Evolutionary conservation across 176 grass and related monocot species (phyloP).

Genomic region (Triticum turgidum): DNA sequence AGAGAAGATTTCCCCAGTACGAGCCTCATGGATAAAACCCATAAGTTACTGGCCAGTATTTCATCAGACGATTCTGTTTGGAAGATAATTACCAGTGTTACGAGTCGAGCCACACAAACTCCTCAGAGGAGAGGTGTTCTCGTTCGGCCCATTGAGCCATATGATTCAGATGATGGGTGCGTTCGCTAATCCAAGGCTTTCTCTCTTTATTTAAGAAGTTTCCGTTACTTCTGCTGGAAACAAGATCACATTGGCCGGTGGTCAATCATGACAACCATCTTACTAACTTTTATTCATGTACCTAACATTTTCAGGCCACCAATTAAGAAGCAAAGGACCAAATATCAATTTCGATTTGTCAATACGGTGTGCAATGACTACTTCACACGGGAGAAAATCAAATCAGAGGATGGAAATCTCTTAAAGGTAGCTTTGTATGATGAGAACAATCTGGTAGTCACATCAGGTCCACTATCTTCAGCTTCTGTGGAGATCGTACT

Average conservation of each 20-base stretch:
- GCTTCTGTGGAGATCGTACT: neutral
- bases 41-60: neutral
- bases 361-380: neutral
- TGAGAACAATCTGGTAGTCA: neutral
- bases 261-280: neutral
- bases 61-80: neutral
- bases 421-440: constrained; percentile 5
- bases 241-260: neutral
- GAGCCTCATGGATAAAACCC: neutral
- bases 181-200: neutral
- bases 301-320: neutral
- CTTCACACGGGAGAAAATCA: neutral
- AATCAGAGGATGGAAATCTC: neutral
- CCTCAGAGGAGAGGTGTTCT: too few relatives aligned
- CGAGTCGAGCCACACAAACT: too few relatives aligned
- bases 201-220: neutral
- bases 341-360: neutral
- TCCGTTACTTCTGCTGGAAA: neutral
- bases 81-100: neutral
- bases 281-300: neutral
- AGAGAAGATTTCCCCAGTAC: neutral
- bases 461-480: neutral
- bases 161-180: neutral
- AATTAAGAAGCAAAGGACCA: neutral
- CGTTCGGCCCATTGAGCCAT: neutral